Evolutionary conservation across 148 eudicot species (phyloP), one percentile per base, ranked within the genome.

Genomic region (Rhododendron molle): DNA sequence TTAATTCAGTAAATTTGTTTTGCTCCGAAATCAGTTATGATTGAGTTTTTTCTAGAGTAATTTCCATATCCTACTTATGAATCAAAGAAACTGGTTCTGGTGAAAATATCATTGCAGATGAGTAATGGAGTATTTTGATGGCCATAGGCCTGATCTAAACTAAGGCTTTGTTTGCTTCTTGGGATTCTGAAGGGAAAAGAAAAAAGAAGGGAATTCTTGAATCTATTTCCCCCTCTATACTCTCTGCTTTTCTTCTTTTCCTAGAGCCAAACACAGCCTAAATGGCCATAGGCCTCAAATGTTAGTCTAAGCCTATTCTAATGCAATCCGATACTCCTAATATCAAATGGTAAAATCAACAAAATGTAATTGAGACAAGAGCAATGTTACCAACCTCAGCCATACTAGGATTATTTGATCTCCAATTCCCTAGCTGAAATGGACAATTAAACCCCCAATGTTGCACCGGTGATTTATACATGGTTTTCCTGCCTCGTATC

Each of bases 381-480:
- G 34, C 32, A 38, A 23, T 34, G 30, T 13, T 36, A 81, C 49
- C 23, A 82, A 60, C 85, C 80, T 73, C 28, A 2, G 85, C 80
- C 54, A 36, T 28, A 20, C 67, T 72, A 1, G 85, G 85, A 9
- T 49, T 21, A 28, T 74, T 69, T 40, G 43, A 11, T 2, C 43
- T 76, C 11, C 2, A 6, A 1, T 54, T 76, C 58, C 86, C 86
- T 18, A 84, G 26, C 38, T 84, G 86, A 76, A 32, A 38, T 28
- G 86, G 81, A 20, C 15, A n/a, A 10, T 76, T 84, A 20, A 84
- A 84, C 15, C 52, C 56, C 26, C 16, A 14, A 1, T 76, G 86
- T 26, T 84, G 86, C n/a, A 76, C 52, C 7, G 49, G 86, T 34
- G 86, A 84, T 36, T 32, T 34, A 54, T 50, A 84, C 7, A 76